Percentiles rank a stretch among this genome's conserved stretches.
Conservation (phyloP, 208 protist genomes). For the Phytomonas francai region DNA sequence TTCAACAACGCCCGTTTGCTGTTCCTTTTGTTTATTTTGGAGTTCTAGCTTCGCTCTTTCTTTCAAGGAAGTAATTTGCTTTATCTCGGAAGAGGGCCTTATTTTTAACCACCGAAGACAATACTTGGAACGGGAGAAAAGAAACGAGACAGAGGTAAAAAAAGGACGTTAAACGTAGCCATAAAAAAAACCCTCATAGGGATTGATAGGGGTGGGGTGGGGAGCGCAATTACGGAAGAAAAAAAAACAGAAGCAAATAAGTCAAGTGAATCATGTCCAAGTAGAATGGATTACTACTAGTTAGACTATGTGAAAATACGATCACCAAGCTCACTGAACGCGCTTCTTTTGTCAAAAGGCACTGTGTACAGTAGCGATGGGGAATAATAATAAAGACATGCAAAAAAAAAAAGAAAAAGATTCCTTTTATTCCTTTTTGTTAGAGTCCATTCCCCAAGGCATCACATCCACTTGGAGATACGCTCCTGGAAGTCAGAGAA, state of each 20-base stretch:
- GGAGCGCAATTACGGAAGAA: neutral
- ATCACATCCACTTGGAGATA: too few relatives aligned
- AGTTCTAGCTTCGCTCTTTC: conserved; percentile 3
- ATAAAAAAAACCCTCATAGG: neutral
- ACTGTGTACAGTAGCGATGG: neutral
- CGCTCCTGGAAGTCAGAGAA: too few relatives aligned
- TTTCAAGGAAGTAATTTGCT: neutral
- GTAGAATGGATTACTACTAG: neutral
- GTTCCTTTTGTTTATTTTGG: neutral
- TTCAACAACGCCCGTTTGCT: neutral
- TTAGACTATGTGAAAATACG: neutral
- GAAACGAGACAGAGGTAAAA: neutral
- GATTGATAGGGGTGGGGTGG: neutral
- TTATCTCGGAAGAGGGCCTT: neutral
- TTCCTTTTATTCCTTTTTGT: too few relatives aligned
- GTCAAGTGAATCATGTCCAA: neutral
- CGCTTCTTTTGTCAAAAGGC: neutral
- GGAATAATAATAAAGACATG: neutral
- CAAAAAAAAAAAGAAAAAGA: neutral
- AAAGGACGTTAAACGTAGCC: neutral
- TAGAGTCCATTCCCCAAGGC: too few relatives aligned
- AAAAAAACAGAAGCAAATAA: neutral
- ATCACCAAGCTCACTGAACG: neutral
- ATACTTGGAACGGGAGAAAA: neutral
- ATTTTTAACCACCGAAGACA: neutral